These are phyloP conservation scores for Candida easanensis DNA, from an alignment of 805 yeast genomes.

Conservation along the genomic window DNA sequence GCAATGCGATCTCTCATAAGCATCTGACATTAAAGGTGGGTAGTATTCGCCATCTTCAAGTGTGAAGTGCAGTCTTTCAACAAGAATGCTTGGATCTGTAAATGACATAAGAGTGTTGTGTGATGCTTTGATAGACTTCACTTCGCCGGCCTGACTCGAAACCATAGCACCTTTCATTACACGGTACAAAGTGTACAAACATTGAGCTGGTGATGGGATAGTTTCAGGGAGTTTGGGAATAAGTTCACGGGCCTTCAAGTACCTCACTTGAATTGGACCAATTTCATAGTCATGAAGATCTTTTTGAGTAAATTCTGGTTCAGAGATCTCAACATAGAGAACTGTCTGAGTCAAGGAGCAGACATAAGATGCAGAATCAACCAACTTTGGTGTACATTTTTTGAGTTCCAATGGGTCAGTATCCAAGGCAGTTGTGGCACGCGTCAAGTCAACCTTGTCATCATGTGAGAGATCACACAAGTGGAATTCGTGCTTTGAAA, in stretches of 20 bases:
- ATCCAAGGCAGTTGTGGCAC: slow-evolving; percentile 18
- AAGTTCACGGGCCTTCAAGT: slow-evolving; percentile 34
- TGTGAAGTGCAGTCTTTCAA: slow-evolving; percentile 44
- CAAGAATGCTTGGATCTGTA: slow-evolving; percentile 52
- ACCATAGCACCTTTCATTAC: slow-evolving; percentile 67
- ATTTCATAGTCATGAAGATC: slow-evolving; percentile 48
- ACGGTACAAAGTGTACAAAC: slow-evolving; percentile 58
- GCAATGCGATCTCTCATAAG: slow-evolving; percentile 31
- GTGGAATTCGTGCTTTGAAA: slow-evolving; percentile 33
- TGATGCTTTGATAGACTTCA: slow-evolving; percentile 53
- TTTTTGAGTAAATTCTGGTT: slow-evolving; percentile 45
- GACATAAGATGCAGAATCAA: slow-evolving; percentile 47
- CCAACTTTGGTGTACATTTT: slow-evolving; percentile 32
- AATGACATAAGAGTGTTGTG: slow-evolving; percentile 53
- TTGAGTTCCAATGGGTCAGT: slow-evolving; percentile 7
- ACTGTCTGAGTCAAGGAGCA: slow-evolving; percentile 43
- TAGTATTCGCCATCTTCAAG: slow-evolving; percentile 33
- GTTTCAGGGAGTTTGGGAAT: slow-evolving; percentile 23
- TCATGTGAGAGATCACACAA: slow-evolving; percentile 23
- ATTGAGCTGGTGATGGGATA: slow-evolving; percentile 53
- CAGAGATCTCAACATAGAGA: slow-evolving; percentile 52
- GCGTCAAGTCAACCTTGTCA: slow-evolving; percentile 31
- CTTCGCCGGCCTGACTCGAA: slow-evolving; percentile 39
- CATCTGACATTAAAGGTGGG: slow-evolving; percentile 46
- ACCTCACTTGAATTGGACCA: slow-evolving; percentile 51